Percentiles rank a stretch among this genome's conserved stretches.
Evolutionary conservation across 768 basidiomycete genomes (phyloP).

Genomic region (Termitomyces sp.): DNA sequence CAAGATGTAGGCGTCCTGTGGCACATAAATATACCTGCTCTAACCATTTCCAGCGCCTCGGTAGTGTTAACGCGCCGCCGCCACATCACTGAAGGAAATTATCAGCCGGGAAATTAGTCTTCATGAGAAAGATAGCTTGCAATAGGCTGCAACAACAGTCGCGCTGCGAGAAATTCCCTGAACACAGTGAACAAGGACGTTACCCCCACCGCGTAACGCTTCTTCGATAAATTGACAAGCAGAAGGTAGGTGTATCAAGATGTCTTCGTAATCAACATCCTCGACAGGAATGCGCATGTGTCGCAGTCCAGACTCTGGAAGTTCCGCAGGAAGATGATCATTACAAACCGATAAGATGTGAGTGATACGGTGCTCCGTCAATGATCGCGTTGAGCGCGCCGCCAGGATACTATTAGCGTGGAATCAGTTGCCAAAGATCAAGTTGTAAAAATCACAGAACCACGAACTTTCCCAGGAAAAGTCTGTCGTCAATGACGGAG

Average conservation of each 20-base stretch:
- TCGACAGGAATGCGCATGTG: slow-evolving; percentile 70
- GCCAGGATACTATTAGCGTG: slow-evolving; percentile 49
- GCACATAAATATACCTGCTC: slow-evolving; percentile 38
- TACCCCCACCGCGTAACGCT: slow-evolving; percentile 51
- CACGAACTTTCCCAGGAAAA: slow-evolving; percentile 74
- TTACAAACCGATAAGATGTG: slow-evolving; percentile 76
- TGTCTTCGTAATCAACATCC: slow-evolving; percentile 65
- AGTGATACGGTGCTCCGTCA: slow-evolving; percentile 70
- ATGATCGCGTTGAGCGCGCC: slow-evolving; percentile 62
- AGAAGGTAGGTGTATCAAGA: slow-evolving; percentile 58
- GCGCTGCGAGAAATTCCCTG: slow-evolving; percentile 65
- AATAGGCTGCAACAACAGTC: slow-evolving; percentile 69
- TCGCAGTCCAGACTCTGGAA: slow-evolving; percentile 59
- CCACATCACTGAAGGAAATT: slow-evolving; percentile 54
- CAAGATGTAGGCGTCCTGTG: background rate
- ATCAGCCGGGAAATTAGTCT: slow-evolving; percentile 1
- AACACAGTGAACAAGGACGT: slow-evolving; percentile 61
- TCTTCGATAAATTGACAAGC: slow-evolving; percentile 64
- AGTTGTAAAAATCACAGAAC: slow-evolving; percentile 14
- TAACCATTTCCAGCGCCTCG: slow-evolving; percentile 53
- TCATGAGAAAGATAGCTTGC: slow-evolving; percentile 35
- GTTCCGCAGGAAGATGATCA: slow-evolving; percentile 66
- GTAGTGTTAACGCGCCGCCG: slow-evolving; percentile 49
- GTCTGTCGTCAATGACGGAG: slow-evolving; percentile 54
- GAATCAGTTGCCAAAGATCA: slow-evolving; percentile 12